Evolutionary conservation across 257 asterid species (phyloP).

Genomic region (Nemophila menziesii): DNA sequence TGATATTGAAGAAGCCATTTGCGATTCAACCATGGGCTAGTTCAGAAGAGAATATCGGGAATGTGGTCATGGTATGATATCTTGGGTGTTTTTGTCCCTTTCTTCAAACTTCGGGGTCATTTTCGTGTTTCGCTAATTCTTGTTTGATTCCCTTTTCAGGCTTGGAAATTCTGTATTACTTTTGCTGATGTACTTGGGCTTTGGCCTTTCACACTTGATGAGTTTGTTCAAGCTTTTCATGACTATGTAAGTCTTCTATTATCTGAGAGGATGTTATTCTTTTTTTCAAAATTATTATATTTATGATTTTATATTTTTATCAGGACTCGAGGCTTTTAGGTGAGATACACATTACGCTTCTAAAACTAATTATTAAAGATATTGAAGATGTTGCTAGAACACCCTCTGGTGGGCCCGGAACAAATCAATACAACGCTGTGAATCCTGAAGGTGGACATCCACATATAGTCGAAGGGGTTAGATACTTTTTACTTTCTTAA

Average conservation of each 20-base stretch:
- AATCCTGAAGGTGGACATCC: conserved; percentile 99
- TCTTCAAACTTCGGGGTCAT: neutral
- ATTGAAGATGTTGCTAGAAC: conserved; percentile 92
- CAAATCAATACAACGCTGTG: conserved; percentile 89
- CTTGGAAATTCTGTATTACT: conserved; percentile 89
- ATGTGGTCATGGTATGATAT: conserved; percentile 70
- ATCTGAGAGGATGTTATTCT: neutral
- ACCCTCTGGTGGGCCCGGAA: conserved; percentile 98
- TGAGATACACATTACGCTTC: conserved; percentile 69
- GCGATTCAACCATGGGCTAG: conserved; percentile 75
- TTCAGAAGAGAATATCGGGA: conserved; percentile 91
- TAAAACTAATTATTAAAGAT: conserved; percentile 79
- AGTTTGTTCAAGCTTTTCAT: conserved; percentile 85
- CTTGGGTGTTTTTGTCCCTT: neutral
- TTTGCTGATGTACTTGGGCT: conserved; percentile 94
- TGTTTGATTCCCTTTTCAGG: conserved; percentile 29
- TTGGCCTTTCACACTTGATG: conserved; percentile 98
- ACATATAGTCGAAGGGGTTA: conserved; percentile 90
- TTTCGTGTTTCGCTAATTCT: neutral
- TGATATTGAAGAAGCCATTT: conserved; percentile 71
- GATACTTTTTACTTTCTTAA: neutral
- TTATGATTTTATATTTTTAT: conserved; percentile 12
- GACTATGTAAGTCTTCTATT: conserved; percentile 63
- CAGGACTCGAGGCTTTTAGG: conserved; percentile 94
- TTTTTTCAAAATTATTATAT: conserved; percentile 4